These are phyloP conservation scores for Bipolaris cookei DNA, from an alignment of 2,329 filamentous ascomycete species.

Conservation along the genomic window DNA sequence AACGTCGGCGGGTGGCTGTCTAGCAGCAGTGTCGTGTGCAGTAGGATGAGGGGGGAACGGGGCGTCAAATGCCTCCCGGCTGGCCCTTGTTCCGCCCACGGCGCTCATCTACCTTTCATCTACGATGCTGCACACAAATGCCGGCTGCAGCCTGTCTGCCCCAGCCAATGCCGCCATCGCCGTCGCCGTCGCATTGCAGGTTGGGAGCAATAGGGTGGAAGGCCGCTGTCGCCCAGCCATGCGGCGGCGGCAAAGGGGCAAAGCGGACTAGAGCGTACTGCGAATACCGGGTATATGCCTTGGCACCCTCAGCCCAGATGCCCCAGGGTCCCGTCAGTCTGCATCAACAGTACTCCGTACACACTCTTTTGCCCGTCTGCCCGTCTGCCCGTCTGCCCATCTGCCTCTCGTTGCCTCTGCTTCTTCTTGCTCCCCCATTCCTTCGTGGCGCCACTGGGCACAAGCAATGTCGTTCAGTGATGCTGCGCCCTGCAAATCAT, in stretches of 20 bases:
- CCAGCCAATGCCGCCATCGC: no score
- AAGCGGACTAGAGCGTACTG: constrained; percentile 24
- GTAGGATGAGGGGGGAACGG: constrained; percentile 18
- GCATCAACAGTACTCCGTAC: constrained; percentile 23
- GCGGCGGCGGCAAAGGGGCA: constrained; percentile 20
- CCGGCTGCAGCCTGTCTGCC: constrained; percentile 32
- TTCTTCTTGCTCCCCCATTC: constrained; percentile 15
- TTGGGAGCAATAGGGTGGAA: constrained; percentile 12
- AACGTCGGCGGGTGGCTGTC: constrained; percentile 24
- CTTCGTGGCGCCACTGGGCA: constrained; percentile 21
- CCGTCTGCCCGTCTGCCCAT: no score
- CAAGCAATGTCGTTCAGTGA: constrained; percentile 35
- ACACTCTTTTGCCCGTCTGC: constrained; percentile 20
- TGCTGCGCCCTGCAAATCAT: constrained; percentile 27
- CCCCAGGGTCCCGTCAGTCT: constrained; percentile 34
- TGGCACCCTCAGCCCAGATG: constrained; percentile 25
- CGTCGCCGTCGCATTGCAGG: background rate
- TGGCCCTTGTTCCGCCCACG: constrained; percentile 1
- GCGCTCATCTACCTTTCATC: constrained; percentile 27
- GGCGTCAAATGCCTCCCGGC: constrained; percentile 10
- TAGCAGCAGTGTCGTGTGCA: constrained; percentile 5
- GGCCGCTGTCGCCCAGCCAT: background rate
- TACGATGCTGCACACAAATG: constrained; percentile 34
- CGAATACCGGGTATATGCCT: constrained; percentile 28
- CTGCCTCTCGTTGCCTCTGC: no score